A percentile compares a stretch with the other conserved stretches of the same genome.
These are phyloP conservation scores for Sicyos edulis DNA, from an alignment of 306 rosid species.

Conservation along the genomic window DNA sequence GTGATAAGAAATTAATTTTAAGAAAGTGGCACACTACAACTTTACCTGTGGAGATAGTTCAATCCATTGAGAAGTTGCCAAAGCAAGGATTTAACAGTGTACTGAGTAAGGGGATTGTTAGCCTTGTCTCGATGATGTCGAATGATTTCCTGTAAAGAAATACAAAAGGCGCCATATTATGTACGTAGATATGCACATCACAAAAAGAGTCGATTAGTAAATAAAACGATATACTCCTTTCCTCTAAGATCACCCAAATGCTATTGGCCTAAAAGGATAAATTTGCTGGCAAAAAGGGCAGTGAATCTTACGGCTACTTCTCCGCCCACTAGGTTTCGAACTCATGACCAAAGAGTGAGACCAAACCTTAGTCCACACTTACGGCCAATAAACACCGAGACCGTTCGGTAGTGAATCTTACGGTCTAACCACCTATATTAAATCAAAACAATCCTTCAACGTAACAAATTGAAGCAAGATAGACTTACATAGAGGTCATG, in stretches of 20 bases:
- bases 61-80: constrained; percentile 97
- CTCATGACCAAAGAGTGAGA: too few species aligned
- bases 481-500: constrained; percentile 91
- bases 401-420: neutral
- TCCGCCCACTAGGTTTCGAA: too few species aligned
- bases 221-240: neutral
- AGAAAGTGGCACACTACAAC: constrained; percentile 15
- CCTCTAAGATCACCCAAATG: neutral
- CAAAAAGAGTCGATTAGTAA: neutral
- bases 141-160: constrained; percentile 75
- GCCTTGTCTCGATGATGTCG: constrained; percentile 93
- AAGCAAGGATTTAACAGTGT: constrained; percentile 80
- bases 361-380: too few species aligned
- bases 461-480: neutral
- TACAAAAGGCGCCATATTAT: constrained; percentile 16
- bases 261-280: neutral
- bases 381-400: too few species aligned
- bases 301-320: neutral
- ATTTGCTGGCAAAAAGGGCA: neutral
- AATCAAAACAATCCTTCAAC: constrained; percentile 8
- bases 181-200: neutral
- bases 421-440: neutral
- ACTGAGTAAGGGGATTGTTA: constrained; percentile 61
- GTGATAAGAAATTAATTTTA: constrained; percentile 17
- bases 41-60: constrained; percentile 82